These are phyloP conservation scores for Pseudognaphalium luteoalbum DNA, from an alignment of 129 eudicot species.

Conservation along the genomic window DNA sequence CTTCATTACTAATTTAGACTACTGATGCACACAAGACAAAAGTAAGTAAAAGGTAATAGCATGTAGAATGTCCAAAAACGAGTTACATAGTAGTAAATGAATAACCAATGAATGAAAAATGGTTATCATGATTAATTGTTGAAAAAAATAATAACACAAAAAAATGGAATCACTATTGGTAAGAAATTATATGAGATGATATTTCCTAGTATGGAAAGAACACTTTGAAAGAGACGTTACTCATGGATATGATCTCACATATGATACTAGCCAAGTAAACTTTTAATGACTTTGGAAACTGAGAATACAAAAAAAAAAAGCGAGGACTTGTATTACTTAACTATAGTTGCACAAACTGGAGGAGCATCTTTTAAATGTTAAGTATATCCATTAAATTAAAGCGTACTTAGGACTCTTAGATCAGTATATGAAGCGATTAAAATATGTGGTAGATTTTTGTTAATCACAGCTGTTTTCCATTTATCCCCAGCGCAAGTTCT, in stretches of 20 bases:
- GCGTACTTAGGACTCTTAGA: background rate
- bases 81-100: background rate
- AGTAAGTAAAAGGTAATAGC: slow-evolving; percentile 7
- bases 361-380: background rate
- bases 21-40: slow-evolving; percentile 9
- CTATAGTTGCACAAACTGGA: background rate
- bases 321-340: background rate
- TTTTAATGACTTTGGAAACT: slow-evolving; percentile 4
- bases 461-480: slow-evolving; percentile 7
- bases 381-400: background rate
- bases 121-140: background rate
- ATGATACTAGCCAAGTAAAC: background rate
- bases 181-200: background rate
- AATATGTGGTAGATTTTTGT: background rate
- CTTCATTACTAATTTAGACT: background rate
- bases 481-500: slow-evolving; percentile 4
- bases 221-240: slow-evolving; percentile 12
- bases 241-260: background rate
- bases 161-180: background rate
- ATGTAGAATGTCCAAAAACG: background rate
- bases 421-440: slow-evolving; percentile 11
- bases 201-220: background rate
- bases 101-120: background rate
- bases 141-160: background rate
- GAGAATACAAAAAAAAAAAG: background rate